Percentiles rank a stretch among this genome's conserved stretches.
Conservation (phyloP, 495 filamentous ascomycete genomes). For the Rostrohypoxylon terebratum region DNA sequence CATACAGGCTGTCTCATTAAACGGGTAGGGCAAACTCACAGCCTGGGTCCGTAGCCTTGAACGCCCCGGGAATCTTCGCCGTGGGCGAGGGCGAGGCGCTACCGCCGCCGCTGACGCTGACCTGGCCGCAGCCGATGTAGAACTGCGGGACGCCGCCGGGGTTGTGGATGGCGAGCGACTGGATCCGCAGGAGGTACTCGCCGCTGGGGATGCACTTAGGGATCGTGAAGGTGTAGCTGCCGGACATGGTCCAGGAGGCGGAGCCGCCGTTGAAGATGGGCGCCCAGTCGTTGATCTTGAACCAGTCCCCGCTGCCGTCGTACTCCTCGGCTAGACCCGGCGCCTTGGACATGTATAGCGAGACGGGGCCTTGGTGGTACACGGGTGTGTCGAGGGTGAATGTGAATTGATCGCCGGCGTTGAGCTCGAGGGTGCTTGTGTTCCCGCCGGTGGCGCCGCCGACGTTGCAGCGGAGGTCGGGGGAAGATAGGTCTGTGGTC, state of each 20-base stretch:
- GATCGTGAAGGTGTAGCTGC: slow-evolving; percentile 64
- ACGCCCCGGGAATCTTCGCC: slow-evolving; percentile 65
- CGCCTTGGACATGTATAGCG: slow-evolving; percentile 68
- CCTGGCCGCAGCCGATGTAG: slow-evolving; percentile 69
- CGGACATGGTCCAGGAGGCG: slow-evolving; percentile 58
- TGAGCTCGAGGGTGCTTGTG: slow-evolving; percentile 61
- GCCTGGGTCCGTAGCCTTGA: slow-evolving; percentile 66
- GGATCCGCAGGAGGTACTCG: slow-evolving; percentile 72
- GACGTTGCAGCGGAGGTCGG: slow-evolving; percentile 69
- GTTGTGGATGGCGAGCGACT: slow-evolving; percentile 73
- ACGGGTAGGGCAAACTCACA: slow-evolving; percentile 43
- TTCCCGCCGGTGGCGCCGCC: slow-evolving; percentile 60
- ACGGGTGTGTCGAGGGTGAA: slow-evolving; percentile 64
- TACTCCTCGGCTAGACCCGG: slow-evolving; percentile 56
- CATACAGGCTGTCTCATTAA: background rate
- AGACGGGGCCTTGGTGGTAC: slow-evolving; percentile 71
- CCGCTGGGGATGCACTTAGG: slow-evolving; percentile 65
- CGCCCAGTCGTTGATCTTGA: slow-evolving; percentile 65
- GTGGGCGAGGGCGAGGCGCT: slow-evolving; percentile 57
- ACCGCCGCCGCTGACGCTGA: slow-evolving; percentile 68
- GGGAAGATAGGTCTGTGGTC: slow-evolving; percentile 56
- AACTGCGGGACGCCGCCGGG: slow-evolving; percentile 62
- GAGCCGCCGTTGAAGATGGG: slow-evolving; percentile 52
- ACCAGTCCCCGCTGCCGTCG: slow-evolving; percentile 66
- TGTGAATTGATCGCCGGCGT: slow-evolving; percentile 64